These are phyloP conservation scores for Jaenimonas drosophilae DNA, from an alignment of 208 protist species.

Conservation along the genomic window DNA sequence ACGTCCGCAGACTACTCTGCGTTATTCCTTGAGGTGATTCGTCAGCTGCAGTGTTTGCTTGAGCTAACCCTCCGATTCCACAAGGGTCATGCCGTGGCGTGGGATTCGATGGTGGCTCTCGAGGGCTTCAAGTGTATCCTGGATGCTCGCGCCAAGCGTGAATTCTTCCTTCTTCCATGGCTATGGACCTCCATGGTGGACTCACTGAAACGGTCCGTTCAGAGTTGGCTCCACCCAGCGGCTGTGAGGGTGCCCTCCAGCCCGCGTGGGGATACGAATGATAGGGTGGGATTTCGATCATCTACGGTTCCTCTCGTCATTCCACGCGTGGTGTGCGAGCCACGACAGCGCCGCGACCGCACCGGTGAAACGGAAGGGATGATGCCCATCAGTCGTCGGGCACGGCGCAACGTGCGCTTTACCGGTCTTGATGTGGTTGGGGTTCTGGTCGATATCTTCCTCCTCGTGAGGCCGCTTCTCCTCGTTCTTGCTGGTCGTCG, in stretches of 20 bases:
- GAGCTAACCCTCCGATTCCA: slow-evolving; percentile 15
- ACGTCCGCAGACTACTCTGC: background rate
- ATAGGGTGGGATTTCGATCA: slow-evolving; percentile 12
- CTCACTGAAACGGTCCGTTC: background rate
- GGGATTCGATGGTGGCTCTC: slow-evolving; percentile 12
- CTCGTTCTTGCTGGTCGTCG: slow-evolving; percentile 34
- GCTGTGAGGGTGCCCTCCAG: background rate
- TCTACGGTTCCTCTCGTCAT: slow-evolving; percentile 48
- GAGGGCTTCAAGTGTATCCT: slow-evolving; percentile 15
- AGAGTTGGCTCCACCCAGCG: background rate
- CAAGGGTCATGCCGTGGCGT: slow-evolving; percentile 13
- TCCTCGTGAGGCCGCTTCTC: slow-evolving; percentile 61
- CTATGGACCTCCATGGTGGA: slow-evolving; percentile 7
- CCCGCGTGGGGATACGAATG: slow-evolving; percentile 8
- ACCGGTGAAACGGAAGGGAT: too few relatives aligned
- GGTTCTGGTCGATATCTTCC: slow-evolving; percentile 47
- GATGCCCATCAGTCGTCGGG: too few relatives aligned
- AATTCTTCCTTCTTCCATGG: slow-evolving; percentile 20
- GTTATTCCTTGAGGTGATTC: background rate
- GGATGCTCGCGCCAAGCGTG: slow-evolving; percentile 8
- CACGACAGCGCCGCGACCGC: slow-evolving; percentile 14
- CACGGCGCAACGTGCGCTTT: slow-evolving; percentile 15
- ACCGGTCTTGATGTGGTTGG: slow-evolving; percentile 62
- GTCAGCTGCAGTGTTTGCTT: slow-evolving; percentile 16
- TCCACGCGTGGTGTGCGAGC: slow-evolving; percentile 44